Base-by-base conservation (phyloP, 2,329 filamentous ascomycete genomes). In the Botrytis squamosa region DNA sequence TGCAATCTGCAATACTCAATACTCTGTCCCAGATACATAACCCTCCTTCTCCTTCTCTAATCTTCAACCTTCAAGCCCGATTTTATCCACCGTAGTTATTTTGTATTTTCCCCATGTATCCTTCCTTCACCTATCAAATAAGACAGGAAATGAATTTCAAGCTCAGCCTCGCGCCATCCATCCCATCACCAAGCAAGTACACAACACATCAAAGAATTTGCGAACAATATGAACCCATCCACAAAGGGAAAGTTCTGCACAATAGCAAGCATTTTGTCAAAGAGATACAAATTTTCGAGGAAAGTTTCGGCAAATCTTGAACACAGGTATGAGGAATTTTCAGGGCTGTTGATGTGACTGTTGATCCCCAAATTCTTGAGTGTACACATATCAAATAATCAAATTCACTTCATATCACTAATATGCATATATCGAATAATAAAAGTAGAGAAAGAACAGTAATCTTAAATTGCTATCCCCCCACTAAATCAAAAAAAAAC, bases 401-500 rank as follows among this genome's bases (percentile, higher is more conserved):
- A 29, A 55, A 55, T 12, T 38, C 44, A 52, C 64, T 29, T 38
- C 12, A 67, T 10, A n/a, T 67, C 64, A 67, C 42, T 25, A 33
- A 62, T 62, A n/a, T 42, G 38, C 22, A 67, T 52, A 4, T 18
- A 36, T 36, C 29, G 20, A 67, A 46, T 5, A 33, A 20, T 46
- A 33, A n/a, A 16, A 67, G 25, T 67, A 52, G 64, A 67, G 44
- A 18, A 55, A 67, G 44, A 52, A 67, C 46, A 52, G 64, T 66
- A 42, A 49, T 67, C 20, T 38, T 18, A 64, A 55, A 52, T 67
- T 67, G 40, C 64, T 38, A 67, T 67, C 49, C 29, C 29, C 44
- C 64, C 64, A 52, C 64, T 25, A 67, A 67, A 52, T 33, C 29
- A 25, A 69, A 69, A 69, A 69, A 68, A 70, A 70, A 62, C 5